phyloP scores from a whole-genome alignment of 108 stramenopile species.

The Nannochloropsis gaditana region DNA sequence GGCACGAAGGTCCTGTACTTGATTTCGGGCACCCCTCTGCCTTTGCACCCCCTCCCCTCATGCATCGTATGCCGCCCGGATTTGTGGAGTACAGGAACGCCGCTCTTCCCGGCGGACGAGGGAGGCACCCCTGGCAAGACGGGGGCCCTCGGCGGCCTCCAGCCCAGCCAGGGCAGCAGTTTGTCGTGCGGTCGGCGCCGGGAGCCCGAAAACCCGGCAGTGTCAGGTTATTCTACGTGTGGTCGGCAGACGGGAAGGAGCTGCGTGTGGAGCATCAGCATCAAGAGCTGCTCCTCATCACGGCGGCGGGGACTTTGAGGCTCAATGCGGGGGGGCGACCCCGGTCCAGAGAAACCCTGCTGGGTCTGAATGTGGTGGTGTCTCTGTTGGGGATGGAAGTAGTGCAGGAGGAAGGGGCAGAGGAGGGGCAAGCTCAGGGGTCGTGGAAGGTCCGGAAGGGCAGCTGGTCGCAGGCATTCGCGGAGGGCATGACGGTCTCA shows the following conservation, averaged over 20 bases:
- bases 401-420: background rate
- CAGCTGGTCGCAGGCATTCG: background rate
- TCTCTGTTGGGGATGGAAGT: conserved; percentile 13
- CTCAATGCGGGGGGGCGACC: background rate
- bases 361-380: background rate
- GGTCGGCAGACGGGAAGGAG: conserved; percentile 9
- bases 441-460: background rate
- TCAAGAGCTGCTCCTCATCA: background rate
- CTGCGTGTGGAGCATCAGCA: background rate
- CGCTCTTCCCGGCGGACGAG: too few relatives aligned
- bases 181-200: too few relatives aligned
- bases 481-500: background rate
- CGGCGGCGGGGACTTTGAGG: background rate
- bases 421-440: background rate
- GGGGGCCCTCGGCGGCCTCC: too few relatives aligned
- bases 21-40: too few relatives aligned
- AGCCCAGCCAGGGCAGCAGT: too few relatives aligned
- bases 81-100: too few relatives aligned
- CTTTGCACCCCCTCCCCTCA: too few relatives aligned
- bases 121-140: too few relatives aligned
- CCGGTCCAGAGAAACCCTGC: background rate
- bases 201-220: too few relatives aligned
- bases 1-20: too few relatives aligned
- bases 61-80: too few relatives aligned
- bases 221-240: background rate